Base-by-base conservation (phyloP, 257 asterid species). In the Plantago elongata region DNA sequence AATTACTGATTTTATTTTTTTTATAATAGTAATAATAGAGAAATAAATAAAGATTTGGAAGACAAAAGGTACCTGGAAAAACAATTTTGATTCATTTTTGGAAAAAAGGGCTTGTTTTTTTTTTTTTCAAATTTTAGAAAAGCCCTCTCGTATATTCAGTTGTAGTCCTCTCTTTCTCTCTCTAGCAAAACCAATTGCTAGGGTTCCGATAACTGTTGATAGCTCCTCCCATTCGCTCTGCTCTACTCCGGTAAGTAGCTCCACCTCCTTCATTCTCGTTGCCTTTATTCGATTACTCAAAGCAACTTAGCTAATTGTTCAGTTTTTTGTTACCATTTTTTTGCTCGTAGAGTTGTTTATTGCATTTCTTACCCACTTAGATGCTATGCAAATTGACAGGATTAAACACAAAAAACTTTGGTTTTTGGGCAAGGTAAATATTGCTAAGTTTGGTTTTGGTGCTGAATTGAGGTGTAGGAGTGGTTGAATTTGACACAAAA, bases 401-500 rank as follows among this genome's bases (percentile, higher is more conserved):
- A 11, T 45, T 71, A 77, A 64, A 38, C 73, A 22, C 56, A 45
- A 45, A 12, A 27, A 51, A 13, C 62, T 71, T 40, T 54, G 65
- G 47, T 22, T 22, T 54, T 27, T 74, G 47, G 72, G 64, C 69
- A 72, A 71, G 67, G 72, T 22, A 22, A 22, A n/a, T n/a, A n/a
- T n/a, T 22, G 27, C 54, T 59, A 55, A 58, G 67, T 67, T 66
- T 56, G 67, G 72, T 16, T 47, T 11, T 15, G 74, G 57, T 59
- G 61, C 49, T 66, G 46, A 65, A 34, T 64, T 68, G 76, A 68
- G 63, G 70, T 48, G 15, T 65, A 68, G 57, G 68, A 45, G 80
- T 15, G 84, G 95, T 81, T 69, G 73, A 69, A 65, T 69, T 65
- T 61, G 66, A 79, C 13, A 22, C 71, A 61, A 55, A 70, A 59